phyloP scores from a whole-genome alignment of 1,139 yeast genomes.

The Suhomyces terraborum region DNA sequence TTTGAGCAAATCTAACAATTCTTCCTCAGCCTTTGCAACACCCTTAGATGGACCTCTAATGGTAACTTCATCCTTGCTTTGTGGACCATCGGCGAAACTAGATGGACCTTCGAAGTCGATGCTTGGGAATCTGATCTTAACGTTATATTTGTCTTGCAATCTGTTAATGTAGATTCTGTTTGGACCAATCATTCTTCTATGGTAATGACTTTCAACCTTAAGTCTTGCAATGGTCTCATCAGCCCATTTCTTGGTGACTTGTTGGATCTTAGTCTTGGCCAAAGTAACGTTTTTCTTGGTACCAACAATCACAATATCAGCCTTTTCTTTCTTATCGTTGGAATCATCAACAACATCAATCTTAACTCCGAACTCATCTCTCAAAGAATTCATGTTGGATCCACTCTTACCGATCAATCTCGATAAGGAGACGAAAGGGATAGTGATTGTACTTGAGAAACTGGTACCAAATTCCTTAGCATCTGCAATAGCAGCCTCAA shows the following conservation, averaged over 20 bases:
- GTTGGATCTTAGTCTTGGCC: constrained; percentile 60
- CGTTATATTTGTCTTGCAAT: constrained; percentile 86
- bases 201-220: constrained; percentile 74
- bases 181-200: constrained; percentile 82
- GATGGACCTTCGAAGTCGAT: constrained; percentile 35
- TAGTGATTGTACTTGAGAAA: constrained; percentile 51
- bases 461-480: constrained; percentile 62
- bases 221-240: constrained; percentile 73
- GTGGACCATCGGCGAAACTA: constrained; percentile 39
- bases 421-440: constrained; percentile 69
- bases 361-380: constrained; percentile 77
- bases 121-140: constrained; percentile 74
- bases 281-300: constrained; percentile 77
- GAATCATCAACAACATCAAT: constrained; percentile 58
- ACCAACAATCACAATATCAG: constrained; percentile 69
- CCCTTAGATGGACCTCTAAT: constrained; percentile 92
- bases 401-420: constrained; percentile 93
- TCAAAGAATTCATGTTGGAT: constrained; percentile 62
- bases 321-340: constrained; percentile 45
- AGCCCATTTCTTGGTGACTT: constrained; percentile 73
- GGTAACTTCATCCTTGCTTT: constrained; percentile 63
- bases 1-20: constrained; percentile 77
- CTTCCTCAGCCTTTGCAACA: constrained; percentile 83
- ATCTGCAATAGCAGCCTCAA: constrained; percentile 59
- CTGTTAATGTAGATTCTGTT: constrained; percentile 81